These are phyloP conservation scores for Durusdinium trenchii DNA, from an alignment of 73 alveolate species.

Conservation along the genomic window DNA sequence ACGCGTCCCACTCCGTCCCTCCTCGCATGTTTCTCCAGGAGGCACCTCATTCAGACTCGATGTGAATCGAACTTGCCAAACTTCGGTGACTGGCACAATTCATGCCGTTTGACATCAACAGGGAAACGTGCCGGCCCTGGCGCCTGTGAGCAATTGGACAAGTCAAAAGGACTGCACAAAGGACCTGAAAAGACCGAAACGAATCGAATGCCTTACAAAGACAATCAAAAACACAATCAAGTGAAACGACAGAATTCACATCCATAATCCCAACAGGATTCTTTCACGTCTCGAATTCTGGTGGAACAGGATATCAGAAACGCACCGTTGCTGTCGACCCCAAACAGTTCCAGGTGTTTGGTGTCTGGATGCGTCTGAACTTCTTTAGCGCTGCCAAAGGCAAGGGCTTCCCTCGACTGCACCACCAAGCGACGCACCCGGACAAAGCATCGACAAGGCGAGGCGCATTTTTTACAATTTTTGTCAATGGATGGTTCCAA, in stretches of 20 bases:
- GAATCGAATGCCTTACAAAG: not conserved
- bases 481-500: no score
- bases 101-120: not conserved
- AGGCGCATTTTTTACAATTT: no score
- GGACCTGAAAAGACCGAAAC: not conserved
- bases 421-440: no score
- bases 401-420: not conserved
- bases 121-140: not conserved
- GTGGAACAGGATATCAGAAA: not conserved
- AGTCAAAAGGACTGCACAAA: not conserved
- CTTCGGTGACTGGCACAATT: not conserved
- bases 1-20: not conserved
- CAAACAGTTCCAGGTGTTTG: not conserved
- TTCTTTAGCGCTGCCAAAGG: not conserved
- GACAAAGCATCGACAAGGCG: no score
- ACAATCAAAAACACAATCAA: not conserved
- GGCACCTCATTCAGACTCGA: not conserved
- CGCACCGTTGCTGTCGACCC: not conserved
- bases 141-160: constrained; percentile 41
- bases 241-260: not conserved
- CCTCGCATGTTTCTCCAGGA: constrained; percentile 42
- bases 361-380: not conserved
- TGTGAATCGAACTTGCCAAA: not conserved
- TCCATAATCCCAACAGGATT: not conserved
- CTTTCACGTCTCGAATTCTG: not conserved